Evolutionary conservation across 805 yeast species (phyloP).

Genomic region (Torulaspora delbrueckii): DNA sequence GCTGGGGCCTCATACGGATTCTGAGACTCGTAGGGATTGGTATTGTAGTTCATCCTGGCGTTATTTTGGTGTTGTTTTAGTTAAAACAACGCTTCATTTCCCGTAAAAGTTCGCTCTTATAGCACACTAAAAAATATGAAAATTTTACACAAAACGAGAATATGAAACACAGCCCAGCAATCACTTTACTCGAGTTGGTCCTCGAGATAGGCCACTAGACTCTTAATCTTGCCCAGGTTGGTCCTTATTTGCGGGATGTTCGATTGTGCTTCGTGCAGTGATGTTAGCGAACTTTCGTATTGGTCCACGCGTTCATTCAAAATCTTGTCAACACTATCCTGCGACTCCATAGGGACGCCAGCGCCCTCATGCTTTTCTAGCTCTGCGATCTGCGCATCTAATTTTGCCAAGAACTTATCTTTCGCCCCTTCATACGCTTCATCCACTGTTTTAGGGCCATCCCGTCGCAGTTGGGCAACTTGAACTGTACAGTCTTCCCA

Average conservation of each 20-base stretch:
- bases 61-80: background rate
- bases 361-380: slow-evolving; percentile 5
- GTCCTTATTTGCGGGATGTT: slow-evolving; percentile 27
- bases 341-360: background rate
- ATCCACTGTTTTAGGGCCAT: slow-evolving; percentile 44
- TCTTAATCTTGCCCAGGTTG: slow-evolving; percentile 28
- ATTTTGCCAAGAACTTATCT: slow-evolving; percentile 30
- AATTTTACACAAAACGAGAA: slow-evolving; percentile 5
- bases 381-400: slow-evolving; percentile 19
- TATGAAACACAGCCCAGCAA: slow-evolving; percentile 1
- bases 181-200: slow-evolving; percentile 8
- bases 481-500: slow-evolving; percentile 60
- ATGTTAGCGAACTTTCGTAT: slow-evolving; percentile 11
- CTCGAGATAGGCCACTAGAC: slow-evolving; percentile 24
- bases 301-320: slow-evolving; percentile 2
- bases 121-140: slow-evolving; percentile 2
- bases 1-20: slow-evolving; percentile 16
- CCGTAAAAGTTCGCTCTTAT: slow-evolving; percentile 2
- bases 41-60: slow-evolving; percentile 29
- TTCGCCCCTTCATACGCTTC: slow-evolving; percentile 30
- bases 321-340: background rate
- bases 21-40: slow-evolving; percentile 30
- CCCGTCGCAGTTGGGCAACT: slow-evolving; percentile 51
- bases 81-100: background rate
- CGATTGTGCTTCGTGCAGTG: slow-evolving; percentile 13